Evolutionary conservation across 2,329 filamentous ascomycete species (phyloP).

Genomic region (Alternaria viburni): DNA sequence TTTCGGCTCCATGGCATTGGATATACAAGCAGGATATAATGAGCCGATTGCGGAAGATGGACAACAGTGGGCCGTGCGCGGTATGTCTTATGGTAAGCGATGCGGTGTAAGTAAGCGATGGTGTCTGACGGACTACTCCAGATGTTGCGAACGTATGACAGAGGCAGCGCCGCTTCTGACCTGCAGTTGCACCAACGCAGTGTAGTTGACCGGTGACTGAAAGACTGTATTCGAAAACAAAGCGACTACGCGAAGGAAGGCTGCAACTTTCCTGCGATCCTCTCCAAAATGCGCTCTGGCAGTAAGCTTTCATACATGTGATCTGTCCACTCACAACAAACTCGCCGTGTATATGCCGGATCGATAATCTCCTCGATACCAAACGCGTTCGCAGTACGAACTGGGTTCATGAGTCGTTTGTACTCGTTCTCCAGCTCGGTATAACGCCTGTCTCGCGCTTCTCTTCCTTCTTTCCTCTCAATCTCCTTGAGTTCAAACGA

Average conservation of each 20-base stretch:
- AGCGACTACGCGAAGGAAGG: slow-evolving; percentile 40
- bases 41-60: background rate
- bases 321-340: slow-evolving; percentile 62
- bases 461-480: slow-evolving; percentile 58
- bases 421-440: slow-evolving; percentile 66
- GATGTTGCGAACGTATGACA: background rate
- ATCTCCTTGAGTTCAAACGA: slow-evolving; percentile 63
- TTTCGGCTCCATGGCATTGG: background rate
- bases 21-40: background rate
- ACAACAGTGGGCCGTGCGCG: background rate
- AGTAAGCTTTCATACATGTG: slow-evolving; percentile 64
- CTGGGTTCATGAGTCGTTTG: slow-evolving; percentile 67
- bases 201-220: background rate
- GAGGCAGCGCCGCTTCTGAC: background rate
- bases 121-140: background rate
- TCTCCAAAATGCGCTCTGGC: slow-evolving; percentile 56
- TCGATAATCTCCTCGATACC: slow-evolving; percentile 70
- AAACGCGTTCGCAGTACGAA: slow-evolving; percentile 68
- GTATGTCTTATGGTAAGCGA: background rate
- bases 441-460: slow-evolving; percentile 58
- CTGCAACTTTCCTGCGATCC: slow-evolving; percentile 46
- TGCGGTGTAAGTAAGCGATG: background rate
- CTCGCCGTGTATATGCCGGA: slow-evolving; percentile 63
- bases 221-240: background rate
- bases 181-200: background rate